Evolutionary conservation across 192 early-diverging fungal genomes (phyloP).

Genomic region (Coemansia pectinata): DNA sequence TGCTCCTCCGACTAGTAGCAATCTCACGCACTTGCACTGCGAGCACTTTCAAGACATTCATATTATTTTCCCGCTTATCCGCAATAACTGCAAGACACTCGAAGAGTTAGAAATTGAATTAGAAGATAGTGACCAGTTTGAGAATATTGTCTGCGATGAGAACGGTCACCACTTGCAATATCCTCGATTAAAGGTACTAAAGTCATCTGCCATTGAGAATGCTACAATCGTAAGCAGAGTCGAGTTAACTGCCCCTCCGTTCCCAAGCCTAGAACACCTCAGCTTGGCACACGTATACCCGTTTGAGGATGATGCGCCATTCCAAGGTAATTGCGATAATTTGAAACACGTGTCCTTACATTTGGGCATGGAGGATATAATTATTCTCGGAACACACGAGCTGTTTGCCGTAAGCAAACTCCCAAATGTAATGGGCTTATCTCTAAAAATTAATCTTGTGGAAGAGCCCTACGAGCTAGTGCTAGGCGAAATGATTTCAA

Average conservation of each 20-base stretch:
- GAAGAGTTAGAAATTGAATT: slow-evolving; percentile 1
- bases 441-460: background rate
- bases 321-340: background rate
- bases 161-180: background rate
- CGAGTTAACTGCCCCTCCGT: background rate
- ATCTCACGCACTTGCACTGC: background rate
- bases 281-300: slow-evolving; percentile 1
- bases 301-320: slow-evolving; percentile 1
- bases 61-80: background rate
- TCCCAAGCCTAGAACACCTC: background rate
- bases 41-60: background rate
- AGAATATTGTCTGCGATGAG: background rate
- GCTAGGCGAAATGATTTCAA: slow-evolving; percentile 2
- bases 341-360: background rate
- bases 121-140: background rate
- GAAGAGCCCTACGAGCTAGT: background rate
- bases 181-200: slow-evolving; percentile 6
- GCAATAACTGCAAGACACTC: background rate
- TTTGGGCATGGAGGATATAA: background rate
- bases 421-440: background rate
- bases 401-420: background rate
- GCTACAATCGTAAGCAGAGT: background rate
- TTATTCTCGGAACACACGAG: background rate
- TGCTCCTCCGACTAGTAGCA: background rate
- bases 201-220: background rate